Conservation (phyloP, 2,329 filamentous ascomycete species). For the Boeremia exigua region DNA sequence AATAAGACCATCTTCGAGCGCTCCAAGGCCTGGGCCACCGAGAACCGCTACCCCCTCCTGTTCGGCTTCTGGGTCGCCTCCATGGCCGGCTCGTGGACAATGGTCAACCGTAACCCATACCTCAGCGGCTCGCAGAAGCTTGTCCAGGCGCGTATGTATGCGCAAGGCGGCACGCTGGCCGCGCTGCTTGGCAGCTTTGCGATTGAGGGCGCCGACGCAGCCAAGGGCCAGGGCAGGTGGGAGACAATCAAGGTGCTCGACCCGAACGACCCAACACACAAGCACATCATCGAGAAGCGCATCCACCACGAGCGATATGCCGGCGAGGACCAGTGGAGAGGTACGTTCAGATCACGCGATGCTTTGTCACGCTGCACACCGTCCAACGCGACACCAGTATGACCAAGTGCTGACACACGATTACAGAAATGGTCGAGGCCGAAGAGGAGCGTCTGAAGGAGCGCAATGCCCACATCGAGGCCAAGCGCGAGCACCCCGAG, state of each 20-base stretch:
- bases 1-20: constrained; percentile 65
- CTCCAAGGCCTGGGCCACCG: constrained; percentile 73
- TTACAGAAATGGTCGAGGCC: constrained; percentile 77
- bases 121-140: constrained; percentile 82
- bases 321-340: constrained; percentile 92
- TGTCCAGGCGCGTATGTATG: constrained; percentile 93
- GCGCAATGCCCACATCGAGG: constrained; percentile 47
- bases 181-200: constrained; percentile 82
- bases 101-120: constrained; percentile 80
- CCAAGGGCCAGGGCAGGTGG: constrained; percentile 77
- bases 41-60: constrained; percentile 88
- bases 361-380: constrained; percentile 21
- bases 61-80: constrained; percentile 80
- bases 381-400: constrained; percentile 1
- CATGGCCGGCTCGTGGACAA: constrained; percentile 74
- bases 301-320: constrained; percentile 86
- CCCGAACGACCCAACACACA: constrained; percentile 81
- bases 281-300: constrained; percentile 83
- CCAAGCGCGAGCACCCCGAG: constrained; percentile 21
- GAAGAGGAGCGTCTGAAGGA: constrained; percentile 70
- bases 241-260: constrained; percentile 83
- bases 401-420: constrained; percentile 24
- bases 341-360: constrained; percentile 54
- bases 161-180: constrained; percentile 84
- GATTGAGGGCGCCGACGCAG: constrained; percentile 81